Conservation (phyloP, 2,329 filamentous ascomycete species). For the Paraphoma sp. region DNA sequence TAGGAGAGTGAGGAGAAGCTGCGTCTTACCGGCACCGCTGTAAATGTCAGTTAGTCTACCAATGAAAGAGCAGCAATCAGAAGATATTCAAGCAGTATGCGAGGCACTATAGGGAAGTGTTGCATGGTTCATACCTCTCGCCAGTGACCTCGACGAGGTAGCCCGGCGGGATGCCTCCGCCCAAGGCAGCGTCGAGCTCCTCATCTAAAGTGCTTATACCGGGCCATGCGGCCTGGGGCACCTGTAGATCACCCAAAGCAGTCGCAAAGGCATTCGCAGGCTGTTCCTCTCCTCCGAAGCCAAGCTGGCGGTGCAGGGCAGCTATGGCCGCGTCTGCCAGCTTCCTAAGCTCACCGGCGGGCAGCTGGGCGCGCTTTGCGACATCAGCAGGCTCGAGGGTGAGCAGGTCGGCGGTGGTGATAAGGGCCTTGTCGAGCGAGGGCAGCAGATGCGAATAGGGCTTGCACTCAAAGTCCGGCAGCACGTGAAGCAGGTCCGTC, state of each 20-base stretch:
- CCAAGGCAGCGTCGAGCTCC: conserved; percentile 72
- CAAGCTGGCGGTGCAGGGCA: conserved; percentile 70
- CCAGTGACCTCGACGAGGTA: conserved; percentile 89
- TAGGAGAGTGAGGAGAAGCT: conserved; percentile 85
- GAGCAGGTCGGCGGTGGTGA: conserved; percentile 85
- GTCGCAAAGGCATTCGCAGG: conserved; percentile 22
- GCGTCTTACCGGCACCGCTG: conserved; percentile 91
- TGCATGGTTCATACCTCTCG: conserved; percentile 66
- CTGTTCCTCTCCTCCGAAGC: conserved; percentile 44
- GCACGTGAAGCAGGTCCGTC: conserved; percentile 84
- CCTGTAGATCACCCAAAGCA: conserved; percentile 9
- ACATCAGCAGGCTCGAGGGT: conserved; percentile 83
- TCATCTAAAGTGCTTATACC: conserved; percentile 83
- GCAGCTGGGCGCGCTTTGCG: conserved; percentile 83
- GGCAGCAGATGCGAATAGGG: conserved; percentile 78
- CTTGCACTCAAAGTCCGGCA: conserved; percentile 78
- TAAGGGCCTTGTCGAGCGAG: conserved; percentile 75
- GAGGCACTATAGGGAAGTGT: neutral
- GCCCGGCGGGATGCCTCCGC: conserved; percentile 80
- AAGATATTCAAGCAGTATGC: conserved; percentile 10
- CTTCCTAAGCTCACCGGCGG: conserved; percentile 78
- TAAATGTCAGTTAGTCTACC: conserved; percentile 10
- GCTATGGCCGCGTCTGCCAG: conserved; percentile 71
- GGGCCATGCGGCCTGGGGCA: conserved; percentile 51
- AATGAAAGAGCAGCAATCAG: conserved; percentile 5